Percentiles rank a stretch among this genome's conserved stretches.
These are phyloP conservation scores for Dendrobium catenatum DNA, from an alignment of 106 monocot species.

Conservation along the genomic window DNA sequence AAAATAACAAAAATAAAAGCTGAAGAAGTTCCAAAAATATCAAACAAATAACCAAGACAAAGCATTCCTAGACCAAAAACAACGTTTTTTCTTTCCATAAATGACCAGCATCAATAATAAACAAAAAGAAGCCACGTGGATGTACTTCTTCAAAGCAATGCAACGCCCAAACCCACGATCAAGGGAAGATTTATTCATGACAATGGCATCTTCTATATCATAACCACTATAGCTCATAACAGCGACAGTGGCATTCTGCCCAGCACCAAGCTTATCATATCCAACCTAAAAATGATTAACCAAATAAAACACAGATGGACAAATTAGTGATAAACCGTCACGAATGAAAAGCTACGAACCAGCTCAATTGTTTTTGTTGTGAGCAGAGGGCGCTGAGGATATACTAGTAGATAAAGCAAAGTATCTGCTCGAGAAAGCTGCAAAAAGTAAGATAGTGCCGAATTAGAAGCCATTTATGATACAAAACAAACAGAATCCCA, in stretches of 20 bases:
- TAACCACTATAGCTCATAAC: slow-evolving; percentile 99
- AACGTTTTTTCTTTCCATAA: neutral
- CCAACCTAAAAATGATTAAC: slow-evolving; percentile 44
- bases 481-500: neutral
- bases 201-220: slow-evolving; percentile 98
- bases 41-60: slow-evolving; percentile 3
- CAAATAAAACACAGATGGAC: neutral
- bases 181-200: slow-evolving; percentile 99
- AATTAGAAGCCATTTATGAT: neutral
- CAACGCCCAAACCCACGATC: slow-evolving; percentile 99
- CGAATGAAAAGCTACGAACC: slow-evolving; percentile 39
- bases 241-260: slow-evolving; percentile 99
- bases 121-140: neutral
- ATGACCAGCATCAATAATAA: neutral
- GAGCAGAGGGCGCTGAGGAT: slow-evolving; percentile 88
- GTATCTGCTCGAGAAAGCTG: slow-evolving; percentile 65
- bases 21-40: neutral
- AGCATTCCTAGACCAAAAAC: neutral
- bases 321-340: neutral
- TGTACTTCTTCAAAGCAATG: slow-evolving; percentile 80
- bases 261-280: slow-evolving; percentile 95
- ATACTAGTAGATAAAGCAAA: slow-evolving; percentile 78
- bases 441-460: neutral
- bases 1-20: slow-evolving; percentile 3
- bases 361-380: slow-evolving; percentile 95